A percentile compares a stretch with the other conserved stretches of the same genome.
phyloP scores from a whole-genome alignment of 129 eudicot species.

The carrot (Daucus carota) region DH1_v3.0 NC_030383.2:3250001-3250500 shows the following conservation, averaged over 20 bases:
- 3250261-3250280: conserved; percentile 43
- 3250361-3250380: conserved; percentile 98
- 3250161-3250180: neutral
- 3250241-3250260: conserved; percentile 98
- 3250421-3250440: neutral
- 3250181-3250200: neutral
- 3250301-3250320: neutral
- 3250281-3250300: neutral
- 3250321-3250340: neutral
- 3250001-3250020: conserved; percentile 27
- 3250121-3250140: neutral
- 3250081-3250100: neutral
- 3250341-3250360: conserved; percentile 76
- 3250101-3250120: neutral
- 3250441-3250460: neutral
- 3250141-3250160: neutral
- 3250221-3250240: conserved; percentile 92
- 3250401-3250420: conserved; percentile 54
- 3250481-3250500: neutral
- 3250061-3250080: conserved; percentile 56
- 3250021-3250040: conserved; percentile 55
- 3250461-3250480: neutral
- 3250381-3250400: conserved; percentile 90
- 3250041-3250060: conserved; percentile 84
- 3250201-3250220: conserved; percentile 28